Base-by-base conservation (phyloP, 176 grass and related monocot species). In the Ensete glaucum region DNA sequence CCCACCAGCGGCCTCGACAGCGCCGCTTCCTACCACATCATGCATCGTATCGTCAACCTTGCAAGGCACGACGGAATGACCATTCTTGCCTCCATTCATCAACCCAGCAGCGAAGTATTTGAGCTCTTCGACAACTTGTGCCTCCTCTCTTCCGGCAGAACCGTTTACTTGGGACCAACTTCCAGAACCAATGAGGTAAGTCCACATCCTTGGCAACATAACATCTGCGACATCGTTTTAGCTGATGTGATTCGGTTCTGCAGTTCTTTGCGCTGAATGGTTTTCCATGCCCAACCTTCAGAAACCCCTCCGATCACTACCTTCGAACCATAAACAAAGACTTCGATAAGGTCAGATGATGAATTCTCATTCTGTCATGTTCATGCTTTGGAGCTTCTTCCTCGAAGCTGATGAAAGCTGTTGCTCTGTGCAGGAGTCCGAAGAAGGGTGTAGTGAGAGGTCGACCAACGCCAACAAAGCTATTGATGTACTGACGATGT, bases 1-100 rank as follows among this genome's bases (percentile, higher is more conserved):
- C 95, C 95, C 48, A 98, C 95, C 9, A 98, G 88, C 73, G 95
- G 94, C 0, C 86, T 99, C 82, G 95, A 99, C 77, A 89, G 86
- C 75, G 90, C 95, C 14, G 88, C 95, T 0, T 91, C 88, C 0
- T 94, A 82, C 80, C 95, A 99, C 77, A 86, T 99, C 34, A 84
- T 99, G 72, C 59, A 73, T 56, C 80, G 90, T 23, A 91, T 99
- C 54, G 86, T 84, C 1, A 62, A 87, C 15, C 85, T 94, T 0
- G 95, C 90, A 0, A 70, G 86, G 10, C 75, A 49, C 3, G 95
- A 99, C 17, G 95, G 86, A 9, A 93, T 89, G 88, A 94, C 95
- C 13, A 69, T 94, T 1, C 76, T 94, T 50, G 80, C 88, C 53
- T 91, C 90, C 73, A 92, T 99, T 52, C 95, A 99, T 79, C 95